phyloP scores from a whole-genome alignment of 2,329 filamentous ascomycete species.

The Ophiocordyceps robertsii region DNA sequence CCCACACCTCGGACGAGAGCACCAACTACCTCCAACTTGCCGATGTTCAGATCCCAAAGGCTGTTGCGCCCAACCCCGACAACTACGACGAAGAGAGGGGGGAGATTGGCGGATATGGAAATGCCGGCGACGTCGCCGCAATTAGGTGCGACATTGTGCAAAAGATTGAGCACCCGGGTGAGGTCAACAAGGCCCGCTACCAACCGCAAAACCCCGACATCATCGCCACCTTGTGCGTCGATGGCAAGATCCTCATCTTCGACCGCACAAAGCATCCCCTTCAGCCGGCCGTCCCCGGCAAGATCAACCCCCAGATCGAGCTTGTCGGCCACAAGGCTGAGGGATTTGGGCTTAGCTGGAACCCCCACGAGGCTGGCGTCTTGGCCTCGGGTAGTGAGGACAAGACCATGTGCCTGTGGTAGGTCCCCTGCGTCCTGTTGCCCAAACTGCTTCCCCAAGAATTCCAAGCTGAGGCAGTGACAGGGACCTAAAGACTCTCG shows the following conservation, averaged over 20 bases:
- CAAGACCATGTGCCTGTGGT: conserved; percentile 84
- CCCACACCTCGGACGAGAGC: conserved; percentile 77
- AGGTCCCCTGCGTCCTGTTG: conserved; percentile 14
- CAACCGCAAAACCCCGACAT: conserved; percentile 96
- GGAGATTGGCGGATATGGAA: conserved; percentile 88
- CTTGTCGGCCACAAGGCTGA: conserved; percentile 76
- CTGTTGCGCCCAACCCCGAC: conserved; percentile 55
- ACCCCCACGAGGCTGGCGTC: conserved; percentile 65
- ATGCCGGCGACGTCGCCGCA: conserved; percentile 51
- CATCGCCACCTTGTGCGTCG: conserved; percentile 82
- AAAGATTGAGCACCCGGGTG: conserved; percentile 89
- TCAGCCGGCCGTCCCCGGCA: conserved; percentile 48
- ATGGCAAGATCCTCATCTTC: conserved; percentile 82
- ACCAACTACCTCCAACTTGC: conserved; percentile 92
- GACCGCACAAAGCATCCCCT: conserved; percentile 89
- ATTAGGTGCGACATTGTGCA: conserved; percentile 89
- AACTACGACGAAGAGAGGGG: conserved; percentile 87
- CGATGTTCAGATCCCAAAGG: conserved; percentile 82
- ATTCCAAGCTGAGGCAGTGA: not conserved
- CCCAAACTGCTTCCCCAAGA: not conserved
- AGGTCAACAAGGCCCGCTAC: conserved; percentile 97
- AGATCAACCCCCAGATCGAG: conserved; percentile 69
- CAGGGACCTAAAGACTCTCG: conserved; percentile 70
- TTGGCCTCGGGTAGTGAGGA: conserved; percentile 89
- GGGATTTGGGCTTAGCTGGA: conserved; percentile 91